Base-by-base conservation (phyloP, 163 green algal genomes). In the Scenedesmus sp. region DNA sequence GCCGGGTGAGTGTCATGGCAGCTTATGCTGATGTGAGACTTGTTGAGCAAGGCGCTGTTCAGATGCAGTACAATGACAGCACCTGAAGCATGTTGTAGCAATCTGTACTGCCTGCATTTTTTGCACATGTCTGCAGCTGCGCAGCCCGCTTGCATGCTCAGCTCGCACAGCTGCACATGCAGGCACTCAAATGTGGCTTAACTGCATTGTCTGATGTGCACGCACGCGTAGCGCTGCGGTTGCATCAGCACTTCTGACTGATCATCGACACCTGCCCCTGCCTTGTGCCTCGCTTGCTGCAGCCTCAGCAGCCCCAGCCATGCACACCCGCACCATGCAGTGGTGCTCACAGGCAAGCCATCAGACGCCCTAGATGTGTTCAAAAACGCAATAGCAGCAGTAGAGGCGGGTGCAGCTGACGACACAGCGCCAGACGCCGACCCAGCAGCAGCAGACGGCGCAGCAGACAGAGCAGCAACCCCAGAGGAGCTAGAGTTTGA, bases 401-500 rank as follows among this genome's bases (percentile, higher is more conserved):
- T 95, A 13, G 93, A 95, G 46, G 88, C 84, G 23, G 89, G 62
- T 3, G 67, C 74, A 26, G 85, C 18, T 12, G 88, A 57, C 1
- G 77, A 70, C 26, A n/a, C n/a, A 79, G 88, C 20, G 54, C 52
- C 88, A 34, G 88, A 82, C 20, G 12, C 18, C 60, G 10, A 66
- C 26, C 8, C 57, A 60, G 82, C 56, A 74, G 87, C n/a, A 73
- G 89, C 89, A 23, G 82, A 73, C n/a, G 60, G 12, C 57, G 46
- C 70, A 64, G 55, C 52, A 34, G 86, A 57, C 70, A 86, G 92
- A 84, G 85, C 90, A 54, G 70, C 60, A 7, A 96, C 93, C 1
- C 94, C 94, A 12, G 95, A 97, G 70, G 95, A 97, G 85, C 92
- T 95, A 6, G 94, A 96, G 85, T 97, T 97, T 91, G 94, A 95